phyloP scores from a whole-genome alignment of 345 rosid genomes.

The Corchorus olitorius region DNA sequence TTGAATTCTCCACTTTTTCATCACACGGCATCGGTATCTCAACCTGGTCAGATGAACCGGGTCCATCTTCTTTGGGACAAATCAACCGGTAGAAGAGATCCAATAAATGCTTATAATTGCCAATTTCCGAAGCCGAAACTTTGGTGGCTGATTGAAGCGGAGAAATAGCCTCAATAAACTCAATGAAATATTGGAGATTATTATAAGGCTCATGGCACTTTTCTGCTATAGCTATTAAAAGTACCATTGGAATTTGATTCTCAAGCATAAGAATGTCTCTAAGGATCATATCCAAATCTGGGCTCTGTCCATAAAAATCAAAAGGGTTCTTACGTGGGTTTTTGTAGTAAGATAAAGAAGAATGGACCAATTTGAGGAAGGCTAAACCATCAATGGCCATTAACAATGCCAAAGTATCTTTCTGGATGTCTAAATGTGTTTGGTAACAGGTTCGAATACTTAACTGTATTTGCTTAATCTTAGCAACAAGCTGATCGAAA shows the following conservation, averaged over 20 bases:
- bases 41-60: neutral
- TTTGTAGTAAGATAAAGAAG: neutral
- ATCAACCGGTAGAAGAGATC: neutral
- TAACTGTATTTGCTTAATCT: neutral
- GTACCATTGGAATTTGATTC: neutral
- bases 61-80: neutral
- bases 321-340: neutral
- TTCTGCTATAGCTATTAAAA: neutral
- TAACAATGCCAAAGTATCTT: neutral
- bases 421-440: neutral
- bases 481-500: neutral
- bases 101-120: neutral
- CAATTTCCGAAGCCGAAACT: neutral
- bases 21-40: neutral
- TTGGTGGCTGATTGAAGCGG: neutral
- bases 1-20: no score
- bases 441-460: neutral
- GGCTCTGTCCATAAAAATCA: neutral
- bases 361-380: neutral
- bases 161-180: neutral
- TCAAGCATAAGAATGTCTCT: neutral
- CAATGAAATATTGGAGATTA: neutral
- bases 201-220: neutral
- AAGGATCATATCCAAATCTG: neutral
- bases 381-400: neutral